A percentile compares a stretch with the other conserved stretches of the same genome.
These are phyloP conservation scores for Gonapodya sp. DNA, from an alignment of 192 early-diverging fungal species.

Conservation along the genomic window DNA sequence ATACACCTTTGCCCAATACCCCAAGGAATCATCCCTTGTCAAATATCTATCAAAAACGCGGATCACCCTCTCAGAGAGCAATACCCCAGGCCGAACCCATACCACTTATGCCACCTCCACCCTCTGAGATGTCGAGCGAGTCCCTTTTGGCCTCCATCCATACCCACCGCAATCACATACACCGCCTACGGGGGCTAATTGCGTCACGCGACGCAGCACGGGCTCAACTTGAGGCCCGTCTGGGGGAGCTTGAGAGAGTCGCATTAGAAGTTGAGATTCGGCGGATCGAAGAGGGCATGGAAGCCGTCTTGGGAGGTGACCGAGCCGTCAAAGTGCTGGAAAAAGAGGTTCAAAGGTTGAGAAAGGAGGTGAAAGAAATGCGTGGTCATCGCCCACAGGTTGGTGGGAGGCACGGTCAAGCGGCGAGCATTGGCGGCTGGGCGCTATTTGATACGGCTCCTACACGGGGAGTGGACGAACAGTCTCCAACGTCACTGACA, in stretches of 20 bases:
- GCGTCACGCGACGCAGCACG: not conserved
- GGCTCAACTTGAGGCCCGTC: not conserved
- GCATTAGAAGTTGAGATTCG: not conserved
- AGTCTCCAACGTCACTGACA: not conserved
- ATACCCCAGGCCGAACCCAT: not conserved
- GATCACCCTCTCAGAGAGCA: not conserved
- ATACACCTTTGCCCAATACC: not conserved
- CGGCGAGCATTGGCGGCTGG: not conserved
- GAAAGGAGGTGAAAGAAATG: not conserved
- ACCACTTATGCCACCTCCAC: not conserved
- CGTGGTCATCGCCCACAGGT: not conserved
- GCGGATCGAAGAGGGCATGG: not conserved
- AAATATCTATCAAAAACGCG: no score
- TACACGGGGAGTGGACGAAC: not conserved
- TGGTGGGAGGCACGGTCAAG: not conserved
- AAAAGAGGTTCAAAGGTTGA: not conserved
- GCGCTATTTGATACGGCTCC: not conserved
- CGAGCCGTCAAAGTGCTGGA: not conserved
- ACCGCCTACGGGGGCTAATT: not conserved
- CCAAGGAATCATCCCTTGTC: no score
- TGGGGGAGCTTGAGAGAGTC: not conserved
- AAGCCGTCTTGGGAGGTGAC: not conserved
- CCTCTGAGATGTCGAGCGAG: not conserved
- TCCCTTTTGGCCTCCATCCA: not conserved
- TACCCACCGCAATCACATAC: not conserved